Evolutionary conservation across 192 early-diverging fungal genomes (phyloP).

Genomic region (Geosiphon pyriformis): DNA sequence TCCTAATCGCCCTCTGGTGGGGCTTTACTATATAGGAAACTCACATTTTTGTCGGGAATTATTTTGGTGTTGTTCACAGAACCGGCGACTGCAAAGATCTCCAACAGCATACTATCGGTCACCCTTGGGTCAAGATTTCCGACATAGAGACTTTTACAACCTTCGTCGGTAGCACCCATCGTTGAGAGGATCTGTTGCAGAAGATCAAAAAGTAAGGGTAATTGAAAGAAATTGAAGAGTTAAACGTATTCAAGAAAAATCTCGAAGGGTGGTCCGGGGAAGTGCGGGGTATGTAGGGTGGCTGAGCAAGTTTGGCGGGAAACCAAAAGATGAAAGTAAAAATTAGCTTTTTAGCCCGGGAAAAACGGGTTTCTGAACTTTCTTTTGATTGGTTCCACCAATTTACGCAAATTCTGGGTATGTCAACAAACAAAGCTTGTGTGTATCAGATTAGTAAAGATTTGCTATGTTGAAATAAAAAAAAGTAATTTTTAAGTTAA

Average conservation of each 20-base stretch:
- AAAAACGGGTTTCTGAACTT: neutral
- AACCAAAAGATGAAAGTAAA: neutral
- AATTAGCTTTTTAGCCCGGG: neutral
- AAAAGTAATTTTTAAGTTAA: no score
- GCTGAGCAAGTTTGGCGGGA: neutral
- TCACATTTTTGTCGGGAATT: slow-evolving; percentile 66
- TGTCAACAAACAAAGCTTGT: no score
- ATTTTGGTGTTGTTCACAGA: slow-evolving; percentile 69
- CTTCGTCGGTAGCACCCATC: slow-evolving; percentile 28
- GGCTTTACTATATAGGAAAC: slow-evolving; percentile 22
- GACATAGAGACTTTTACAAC: slow-evolving; percentile 69
- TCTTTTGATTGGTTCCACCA: neutral
- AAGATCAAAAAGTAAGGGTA: neutral
- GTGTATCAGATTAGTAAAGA: no score
- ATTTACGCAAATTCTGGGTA: neutral
- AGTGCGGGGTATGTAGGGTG: neutral
- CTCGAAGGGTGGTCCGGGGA: neutral
- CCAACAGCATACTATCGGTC: slow-evolving; percentile 64
- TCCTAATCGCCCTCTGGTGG: neutral
- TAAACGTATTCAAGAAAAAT: neutral
- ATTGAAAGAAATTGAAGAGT: neutral
- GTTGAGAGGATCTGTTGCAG: neutral
- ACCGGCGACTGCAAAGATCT: slow-evolving; percentile 66
- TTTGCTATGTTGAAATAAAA: no score
- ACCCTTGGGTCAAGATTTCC: slow-evolving; percentile 81